Percentiles rank a stretch among this genome's conserved stretches.
phyloP scores from a whole-genome alignment of 148 eudicot species.

The Camellia japonica region DNA sequence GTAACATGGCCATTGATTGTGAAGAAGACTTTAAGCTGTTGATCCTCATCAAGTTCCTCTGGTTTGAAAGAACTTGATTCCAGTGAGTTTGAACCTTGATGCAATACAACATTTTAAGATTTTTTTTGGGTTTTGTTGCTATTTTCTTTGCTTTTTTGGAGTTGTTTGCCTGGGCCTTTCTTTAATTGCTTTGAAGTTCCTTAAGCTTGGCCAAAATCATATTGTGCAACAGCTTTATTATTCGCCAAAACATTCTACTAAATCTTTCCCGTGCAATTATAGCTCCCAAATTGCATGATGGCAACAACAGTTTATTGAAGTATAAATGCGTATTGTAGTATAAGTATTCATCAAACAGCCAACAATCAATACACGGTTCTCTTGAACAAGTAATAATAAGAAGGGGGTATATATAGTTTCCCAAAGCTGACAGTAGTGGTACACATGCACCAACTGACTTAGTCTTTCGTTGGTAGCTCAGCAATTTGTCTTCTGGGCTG shows the following conservation, averaged over 20 bases:
- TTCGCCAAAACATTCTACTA: not conserved
- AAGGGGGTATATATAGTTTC: not conserved
- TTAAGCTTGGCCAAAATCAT: not conserved
- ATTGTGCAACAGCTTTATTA: not conserved
- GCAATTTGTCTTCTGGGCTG: too few relatives aligned
- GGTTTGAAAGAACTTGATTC: too few relatives aligned
- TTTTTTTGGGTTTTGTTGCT: too few relatives aligned
- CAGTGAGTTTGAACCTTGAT: too few relatives aligned
- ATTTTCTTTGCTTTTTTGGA: too few relatives aligned
- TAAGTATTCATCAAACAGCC: not conserved
- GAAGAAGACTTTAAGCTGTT: too few relatives aligned
- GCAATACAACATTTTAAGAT: too few relatives aligned
- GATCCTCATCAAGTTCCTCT: too few relatives aligned
- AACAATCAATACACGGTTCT: not conserved
- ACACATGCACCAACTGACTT: not conserved
- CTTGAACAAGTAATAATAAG: not conserved
- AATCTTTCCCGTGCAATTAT: not conserved
- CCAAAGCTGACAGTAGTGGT: not conserved
- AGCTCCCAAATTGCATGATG: not conserved
- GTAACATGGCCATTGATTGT: too few relatives aligned
- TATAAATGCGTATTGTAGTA: not conserved
- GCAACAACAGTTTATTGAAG: not conserved
- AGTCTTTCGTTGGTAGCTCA: too few relatives aligned
- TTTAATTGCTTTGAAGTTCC: not conserved
- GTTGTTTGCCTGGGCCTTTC: too few relatives aligned